Percentiles rank a stretch among this genome's conserved stretches.
These are phyloP conservation scores for Cercospora sp. DNA, from an alignment of 2,329 filamentous ascomycete species.

Conservation along the genomic window DNA sequence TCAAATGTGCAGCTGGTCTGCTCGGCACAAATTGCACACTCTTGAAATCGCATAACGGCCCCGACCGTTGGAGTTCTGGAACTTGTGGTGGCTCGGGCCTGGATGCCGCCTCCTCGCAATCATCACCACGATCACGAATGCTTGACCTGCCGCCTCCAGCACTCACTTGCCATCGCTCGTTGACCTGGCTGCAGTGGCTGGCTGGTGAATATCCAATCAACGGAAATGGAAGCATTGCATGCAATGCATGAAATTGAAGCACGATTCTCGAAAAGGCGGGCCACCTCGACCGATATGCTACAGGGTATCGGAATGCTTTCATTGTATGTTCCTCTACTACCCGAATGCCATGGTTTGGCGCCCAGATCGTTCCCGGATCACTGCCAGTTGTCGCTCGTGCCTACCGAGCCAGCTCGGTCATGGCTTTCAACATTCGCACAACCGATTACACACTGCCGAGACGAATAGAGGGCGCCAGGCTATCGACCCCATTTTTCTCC, in stretches of 20 bases:
- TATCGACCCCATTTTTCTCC: not conserved
- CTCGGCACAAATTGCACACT: not conserved
- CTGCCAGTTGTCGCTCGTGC: not conserved
- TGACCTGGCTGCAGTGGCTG: not conserved
- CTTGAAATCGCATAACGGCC: not conserved
- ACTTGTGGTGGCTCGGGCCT: not conserved
- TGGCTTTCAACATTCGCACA: not conserved
- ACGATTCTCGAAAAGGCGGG: not conserved
- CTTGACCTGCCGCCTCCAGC: not conserved
- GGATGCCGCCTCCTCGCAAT: not conserved
- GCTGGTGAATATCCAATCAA: not conserved
- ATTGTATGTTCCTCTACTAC: not conserved
- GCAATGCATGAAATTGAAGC: not conserved
- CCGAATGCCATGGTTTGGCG: not conserved
- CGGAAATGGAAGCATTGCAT: not conserved
- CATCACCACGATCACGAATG: not conserved
- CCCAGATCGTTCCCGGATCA: not conserved
- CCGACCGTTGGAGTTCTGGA: not conserved
- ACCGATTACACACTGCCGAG: not conserved
- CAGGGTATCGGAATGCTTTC: not conserved
- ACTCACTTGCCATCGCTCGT: not conserved
- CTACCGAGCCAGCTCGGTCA: not conserved
- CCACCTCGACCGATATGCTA: not conserved
- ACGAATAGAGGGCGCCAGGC: not conserved
- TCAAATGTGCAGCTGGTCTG: not conserved